These are phyloP conservation scores for Populus nigra DNA, from an alignment of 345 rosid genomes.

Conservation along the genomic window DNA sequence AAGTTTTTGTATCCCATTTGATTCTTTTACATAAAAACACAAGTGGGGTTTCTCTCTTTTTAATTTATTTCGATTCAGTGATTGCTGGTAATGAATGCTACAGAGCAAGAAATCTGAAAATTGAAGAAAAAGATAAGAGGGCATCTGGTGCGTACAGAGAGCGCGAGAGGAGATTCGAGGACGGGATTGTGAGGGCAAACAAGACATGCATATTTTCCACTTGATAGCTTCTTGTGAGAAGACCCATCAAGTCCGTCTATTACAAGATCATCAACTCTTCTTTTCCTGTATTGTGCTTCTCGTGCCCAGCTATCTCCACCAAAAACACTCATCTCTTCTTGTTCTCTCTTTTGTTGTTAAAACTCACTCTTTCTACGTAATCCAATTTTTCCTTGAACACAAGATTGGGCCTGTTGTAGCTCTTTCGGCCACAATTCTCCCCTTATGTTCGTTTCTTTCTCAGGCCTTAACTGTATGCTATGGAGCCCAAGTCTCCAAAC, in stretches of 20 bases:
- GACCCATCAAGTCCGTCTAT: conserved; percentile 6
- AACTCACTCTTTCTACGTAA: background rate
- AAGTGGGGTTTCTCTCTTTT: background rate
- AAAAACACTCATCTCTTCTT: conserved; percentile 41
- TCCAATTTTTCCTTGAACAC: background rate
- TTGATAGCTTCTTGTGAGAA: conserved; percentile 43
- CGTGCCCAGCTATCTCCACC: conserved; percentile 63
- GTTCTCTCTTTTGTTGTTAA: background rate
- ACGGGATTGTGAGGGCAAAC: conserved; percentile 47
- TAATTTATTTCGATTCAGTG: background rate
- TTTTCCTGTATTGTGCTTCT: conserved; percentile 45
- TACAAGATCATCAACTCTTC: conserved; percentile 38
- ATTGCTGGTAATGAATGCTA: too few relatives aligned
- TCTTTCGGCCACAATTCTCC: background rate
- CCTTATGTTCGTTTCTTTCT: background rate
- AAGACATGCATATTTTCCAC: conserved; percentile 46
- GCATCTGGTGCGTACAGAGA: conserved; percentile 27
- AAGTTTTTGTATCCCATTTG: background rate
- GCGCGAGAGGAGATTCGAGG: conserved; percentile 50
- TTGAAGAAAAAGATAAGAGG: background rate
- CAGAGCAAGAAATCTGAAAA: background rate
- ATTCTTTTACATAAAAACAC: background rate
- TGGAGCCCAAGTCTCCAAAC: background rate
- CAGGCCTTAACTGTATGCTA: background rate
- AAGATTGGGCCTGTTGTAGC: background rate